phyloP scores from a whole-genome alignment of 208 protist species.

The Crithidia expoeki region DNA sequence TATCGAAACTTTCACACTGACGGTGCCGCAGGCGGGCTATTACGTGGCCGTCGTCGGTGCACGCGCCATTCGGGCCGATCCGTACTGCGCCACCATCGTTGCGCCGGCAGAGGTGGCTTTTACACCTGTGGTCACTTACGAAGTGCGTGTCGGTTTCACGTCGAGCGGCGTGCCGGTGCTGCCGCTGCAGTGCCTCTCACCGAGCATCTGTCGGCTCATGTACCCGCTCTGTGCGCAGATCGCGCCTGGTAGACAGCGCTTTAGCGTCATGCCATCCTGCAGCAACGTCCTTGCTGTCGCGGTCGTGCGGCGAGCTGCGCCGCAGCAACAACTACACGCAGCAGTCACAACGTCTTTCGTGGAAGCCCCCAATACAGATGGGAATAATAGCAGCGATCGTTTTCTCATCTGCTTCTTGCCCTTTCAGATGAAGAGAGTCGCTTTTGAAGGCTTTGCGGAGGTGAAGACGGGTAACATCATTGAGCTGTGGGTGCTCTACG shows the following conservation, averaged over 20 bases:
- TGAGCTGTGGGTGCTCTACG: constrained; percentile 88
- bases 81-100: constrained; percentile 59
- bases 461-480: constrained; percentile 42
- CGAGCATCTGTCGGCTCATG: constrained; percentile 76
- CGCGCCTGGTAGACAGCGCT: constrained; percentile 39
- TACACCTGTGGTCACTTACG: constrained; percentile 70
- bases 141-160: constrained; percentile 79
- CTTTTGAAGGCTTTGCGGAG: constrained; percentile 56
- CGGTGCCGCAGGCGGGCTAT: constrained; percentile 73
- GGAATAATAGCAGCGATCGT: constrained; percentile 18
- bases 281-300: constrained; percentile 78
- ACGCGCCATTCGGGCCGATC: constrained; percentile 65
- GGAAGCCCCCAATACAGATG: background rate
- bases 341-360: background rate
- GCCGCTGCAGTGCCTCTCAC: constrained; percentile 76
- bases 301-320: constrained; percentile 38
- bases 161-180: constrained; percentile 52
- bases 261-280: constrained; percentile 86
- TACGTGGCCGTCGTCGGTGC: constrained; percentile 79
- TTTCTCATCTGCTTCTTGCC: constrained; percentile 55
- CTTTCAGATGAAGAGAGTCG: constrained; percentile 42
- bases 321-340: background rate
- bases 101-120: constrained; percentile 38
- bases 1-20: constrained; percentile 80
- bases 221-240: constrained; percentile 58